Percentiles rank a stretch among this genome's conserved stretches.
These are phyloP conservation scores for Fusarium sp. DNA, from an alignment of 2,329 filamentous ascomycete species.

Conservation along the genomic window DNA sequence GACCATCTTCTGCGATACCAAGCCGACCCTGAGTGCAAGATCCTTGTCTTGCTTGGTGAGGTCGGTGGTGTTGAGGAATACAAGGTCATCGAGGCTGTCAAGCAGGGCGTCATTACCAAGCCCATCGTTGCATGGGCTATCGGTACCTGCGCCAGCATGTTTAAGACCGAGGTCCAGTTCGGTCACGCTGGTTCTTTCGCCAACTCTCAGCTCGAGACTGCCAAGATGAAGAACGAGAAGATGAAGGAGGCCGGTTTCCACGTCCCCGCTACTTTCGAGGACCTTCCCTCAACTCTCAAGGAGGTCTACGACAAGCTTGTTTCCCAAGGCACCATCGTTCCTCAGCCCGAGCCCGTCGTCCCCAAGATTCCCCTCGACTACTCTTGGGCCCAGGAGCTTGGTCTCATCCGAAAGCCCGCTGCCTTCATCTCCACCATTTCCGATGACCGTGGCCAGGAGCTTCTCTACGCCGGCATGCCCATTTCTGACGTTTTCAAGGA, in stretches of 20 bases:
- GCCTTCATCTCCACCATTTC: slow-evolving; percentile 99
- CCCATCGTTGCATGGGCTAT: slow-evolving; percentile 99
- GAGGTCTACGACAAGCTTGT: slow-evolving; percentile 90
- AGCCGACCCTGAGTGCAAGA: slow-evolving; percentile 97
- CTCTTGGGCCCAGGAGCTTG: slow-evolving; percentile 99
- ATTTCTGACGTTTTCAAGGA: slow-evolving; percentile 99
- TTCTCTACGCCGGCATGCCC: slow-evolving; percentile 98
- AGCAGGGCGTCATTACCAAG: slow-evolving; percentile 95
- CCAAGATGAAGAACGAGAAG: slow-evolving; percentile 93
- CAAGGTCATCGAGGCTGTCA: slow-evolving; percentile 98
- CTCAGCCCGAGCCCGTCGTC: slow-evolving; percentile 87
- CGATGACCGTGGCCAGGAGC: slow-evolving; percentile 99
- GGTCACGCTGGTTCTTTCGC: slow-evolving; percentile 98
- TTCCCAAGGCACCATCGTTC: slow-evolving; percentile 84
- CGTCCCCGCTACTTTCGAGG: slow-evolving; percentile 97
- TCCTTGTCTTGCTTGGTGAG: slow-evolving; percentile 94
- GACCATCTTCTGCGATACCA: slow-evolving; percentile 98
- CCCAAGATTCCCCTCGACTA: slow-evolving; percentile 99
- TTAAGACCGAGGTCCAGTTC: slow-evolving; percentile 99
- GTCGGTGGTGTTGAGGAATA: slow-evolving; percentile 99
- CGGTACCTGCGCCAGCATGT: slow-evolving; percentile 98
- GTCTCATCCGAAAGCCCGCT: slow-evolving; percentile 98
- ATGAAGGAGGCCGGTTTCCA: slow-evolving; percentile 96
- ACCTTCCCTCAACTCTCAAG: slow-evolving; percentile 82
- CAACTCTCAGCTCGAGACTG: slow-evolving; percentile 99